Percentiles rank a stretch among this genome's conserved stretches.
Conservation (phyloP, 78 protist species). For the Dictyostelium capitatum region DNA sequence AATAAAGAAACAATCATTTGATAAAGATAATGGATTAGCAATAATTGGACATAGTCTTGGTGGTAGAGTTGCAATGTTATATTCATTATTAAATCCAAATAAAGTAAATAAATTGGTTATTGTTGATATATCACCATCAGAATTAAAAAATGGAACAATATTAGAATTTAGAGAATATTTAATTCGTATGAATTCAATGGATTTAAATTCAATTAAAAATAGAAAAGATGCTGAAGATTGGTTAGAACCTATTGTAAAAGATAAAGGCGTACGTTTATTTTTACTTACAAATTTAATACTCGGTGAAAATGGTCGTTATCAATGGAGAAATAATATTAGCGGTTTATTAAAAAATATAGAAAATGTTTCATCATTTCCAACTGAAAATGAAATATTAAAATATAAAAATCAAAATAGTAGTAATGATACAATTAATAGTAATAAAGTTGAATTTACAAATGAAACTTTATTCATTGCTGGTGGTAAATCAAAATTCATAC, state of each 20-base stretch:
- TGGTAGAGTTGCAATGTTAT: slow-evolving; percentile 67
- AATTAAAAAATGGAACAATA: neutral
- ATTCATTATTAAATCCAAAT: slow-evolving; percentile 37
- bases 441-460: neutral
- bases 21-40: neutral
- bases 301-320: slow-evolving; percentile 2
- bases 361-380: slow-evolving; percentile 24
- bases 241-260: slow-evolving; percentile 21
- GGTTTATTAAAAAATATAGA: slow-evolving; percentile 12
- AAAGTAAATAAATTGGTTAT: slow-evolving; percentile 17
- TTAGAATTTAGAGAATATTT: slow-evolving; percentile 24
- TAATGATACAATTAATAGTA: no score
- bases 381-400: neutral
- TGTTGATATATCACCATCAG: slow-evolving; percentile 56
- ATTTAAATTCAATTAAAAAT: neutral
- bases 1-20: neutral
- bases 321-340: slow-evolving; percentile 37
- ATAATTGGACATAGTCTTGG: slow-evolving; percentile 74
- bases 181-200: slow-evolving; percentile 28
- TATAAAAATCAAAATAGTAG: neutral
- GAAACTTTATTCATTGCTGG: slow-evolving; percentile 40
- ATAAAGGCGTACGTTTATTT: slow-evolving; percentile 42
- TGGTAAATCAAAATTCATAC: slow-evolving; percentile 42
- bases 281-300: slow-evolving; percentile 33
- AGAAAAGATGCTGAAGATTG: slow-evolving; percentile 52